Base-by-base conservation (phyloP, 2,329 filamentous ascomycete species). In the Helminthosporium solani region DNA sequence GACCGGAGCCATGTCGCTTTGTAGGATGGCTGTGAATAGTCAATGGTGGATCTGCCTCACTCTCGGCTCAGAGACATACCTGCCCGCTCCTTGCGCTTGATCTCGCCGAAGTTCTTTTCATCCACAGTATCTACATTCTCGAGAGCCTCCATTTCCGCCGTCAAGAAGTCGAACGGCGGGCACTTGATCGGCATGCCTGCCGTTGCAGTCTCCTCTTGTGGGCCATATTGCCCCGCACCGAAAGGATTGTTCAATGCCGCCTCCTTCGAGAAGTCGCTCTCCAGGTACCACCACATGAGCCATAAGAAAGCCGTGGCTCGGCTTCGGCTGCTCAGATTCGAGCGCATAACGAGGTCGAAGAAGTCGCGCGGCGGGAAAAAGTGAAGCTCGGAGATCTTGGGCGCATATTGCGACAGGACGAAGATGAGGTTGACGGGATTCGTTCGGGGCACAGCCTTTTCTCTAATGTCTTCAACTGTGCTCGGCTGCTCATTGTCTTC, bases 221-320 rank as follows among this genome's bases (percentile, higher is more conserved):
- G 60, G 1, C 64, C 70, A 40, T 67, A 62, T 46, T 70, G 67
- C n/a, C 76, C 76, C 9, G 68, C 69, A 0, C 94, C 94, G 60
- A 96, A 99, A 0, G 94, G 94, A 62, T 99, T 99, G 58, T 88
- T 86, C 38, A 89, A 80, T 35, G 90, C 92, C 45, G 88, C 90
- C 61, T 96, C 88, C 58, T 87, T 84, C 0, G 88, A 88, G 58
- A 96, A 97, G 67, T 96, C 90, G 21, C 91, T 96, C 68, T 99
- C 94, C 15, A 99, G 80, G 65, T 99, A 97, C 77, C 94, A 96
- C 94, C 94, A 99, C 84, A 99, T 95, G 53, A 99, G 77, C 94
- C 94, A 99, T 16, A 99, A 74, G 59, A 99, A 99, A 0, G 92
- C 92, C 35, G 77, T 84, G 1, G 94, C 91, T 52, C 94, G 83